Evolutionary conservation across 768 basidiomycete genomes (phyloP).

Genomic region (Megacollybia marginata): DNA sequence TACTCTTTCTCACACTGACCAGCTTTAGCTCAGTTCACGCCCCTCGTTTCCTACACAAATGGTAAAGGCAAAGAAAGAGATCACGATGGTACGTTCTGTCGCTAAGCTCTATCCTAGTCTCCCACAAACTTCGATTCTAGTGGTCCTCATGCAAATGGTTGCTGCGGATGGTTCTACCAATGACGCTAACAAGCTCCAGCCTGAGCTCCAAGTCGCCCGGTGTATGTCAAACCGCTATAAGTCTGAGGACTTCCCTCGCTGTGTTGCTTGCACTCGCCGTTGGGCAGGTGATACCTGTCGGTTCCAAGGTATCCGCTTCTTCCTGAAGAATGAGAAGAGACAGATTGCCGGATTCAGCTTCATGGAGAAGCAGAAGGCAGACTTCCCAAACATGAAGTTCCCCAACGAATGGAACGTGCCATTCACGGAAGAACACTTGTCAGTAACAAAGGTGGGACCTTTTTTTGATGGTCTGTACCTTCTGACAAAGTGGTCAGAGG

Average conservation of each 20-base stretch:
- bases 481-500: constrained; percentile 29
- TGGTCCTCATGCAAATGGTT: too few relatives aligned
- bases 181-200: constrained; percentile 25
- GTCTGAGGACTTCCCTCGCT: constrained; percentile 66
- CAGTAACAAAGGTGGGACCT: constrained; percentile 48
- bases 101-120: background rate
- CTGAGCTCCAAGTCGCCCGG: constrained; percentile 70
- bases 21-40: constrained; percentile 9
- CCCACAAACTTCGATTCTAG: too few relatives aligned
- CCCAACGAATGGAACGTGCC: constrained; percentile 62
- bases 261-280: constrained; percentile 77
- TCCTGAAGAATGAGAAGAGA: constrained; percentile 54
- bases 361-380: constrained; percentile 52
- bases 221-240: constrained; percentile 83
- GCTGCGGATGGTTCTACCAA: too few relatives aligned
- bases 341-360: constrained; percentile 65
- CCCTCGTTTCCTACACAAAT: constrained; percentile 27
- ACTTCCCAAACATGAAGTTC: constrained; percentile 54
- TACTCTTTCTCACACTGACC: background rate
- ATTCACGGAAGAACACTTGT: constrained; percentile 42
- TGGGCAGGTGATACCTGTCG: constrained; percentile 87
- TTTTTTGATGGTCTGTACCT: constrained; percentile 2
- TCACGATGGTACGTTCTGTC: constrained; percentile 25
- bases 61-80: constrained; percentile 42
- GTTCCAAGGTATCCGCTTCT: constrained; percentile 78